Base-by-base conservation (phyloP, 768 basidiomycete species). In the Auricularia sp. region DNA sequence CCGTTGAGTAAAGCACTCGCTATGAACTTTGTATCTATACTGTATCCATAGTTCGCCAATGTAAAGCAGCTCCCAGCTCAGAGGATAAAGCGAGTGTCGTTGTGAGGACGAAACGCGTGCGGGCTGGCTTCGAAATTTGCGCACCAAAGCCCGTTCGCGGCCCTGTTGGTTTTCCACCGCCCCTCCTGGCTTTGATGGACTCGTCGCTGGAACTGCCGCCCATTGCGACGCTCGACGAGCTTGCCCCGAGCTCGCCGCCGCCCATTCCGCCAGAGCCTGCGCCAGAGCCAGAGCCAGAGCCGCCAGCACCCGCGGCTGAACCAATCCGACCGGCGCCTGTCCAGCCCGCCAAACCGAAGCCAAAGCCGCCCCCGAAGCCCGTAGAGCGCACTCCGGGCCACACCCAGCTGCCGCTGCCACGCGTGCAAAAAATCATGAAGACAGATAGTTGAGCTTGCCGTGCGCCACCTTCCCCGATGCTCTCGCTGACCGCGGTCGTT, bases 381-480 rank as follows among this genome's bases (percentile, higher is more conserved):
- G 29, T 18, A n/a, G 77, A 77, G 64, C 84, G 87, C 67, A 74
- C 78, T 29, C 84, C 83, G 1, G 91, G 90, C 33, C 83, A 87
- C 56, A 85, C 84, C 3, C 74, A 88, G 2, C 76, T 93, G 39
- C 90, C 91, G 16, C 76, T 83, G 42, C 73, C 81, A 44, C 82
- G 84, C 67, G 73, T 94, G 47, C 88, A 92, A 74, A 87, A 83
- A 70, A 91, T 93, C 68, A 78, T 91, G 51, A 85, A 91, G 70
- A 86, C 88, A 12, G 89, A 93, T 67, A 88, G 90, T 42, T 85
- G 72, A 60, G 81, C 76, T 54, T 54, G 14, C 60, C 18, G 10
- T 42, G 64, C 42, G 16, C 54, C 23, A 60, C 34, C 10, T 18
- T 18, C 59, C 36, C 64, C 67, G 65, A 72, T 67, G 66, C 33